Percentiles rank a stretch among this genome's conserved stretches.
Evolutionary conservation across 2,329 filamentous ascomycete genomes (phyloP).

Genomic region (Knufia petricola): DNA sequence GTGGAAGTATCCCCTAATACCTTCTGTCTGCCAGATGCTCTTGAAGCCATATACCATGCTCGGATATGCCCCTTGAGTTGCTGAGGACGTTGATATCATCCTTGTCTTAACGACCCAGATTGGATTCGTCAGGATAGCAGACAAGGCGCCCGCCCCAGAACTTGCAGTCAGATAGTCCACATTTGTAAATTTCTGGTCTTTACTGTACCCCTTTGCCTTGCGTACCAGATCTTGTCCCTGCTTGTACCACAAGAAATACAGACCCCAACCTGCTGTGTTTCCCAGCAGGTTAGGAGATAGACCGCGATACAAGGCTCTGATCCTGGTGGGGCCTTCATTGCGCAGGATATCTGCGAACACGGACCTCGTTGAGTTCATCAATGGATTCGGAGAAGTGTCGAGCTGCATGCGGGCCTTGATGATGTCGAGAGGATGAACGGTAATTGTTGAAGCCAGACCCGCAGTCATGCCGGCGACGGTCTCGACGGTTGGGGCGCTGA

Average conservation of each 20-base stretch:
- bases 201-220: slow-evolving; percentile 27
- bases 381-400: slow-evolving; percentile 40
- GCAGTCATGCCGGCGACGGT: slow-evolving; percentile 82
- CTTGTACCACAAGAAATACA: slow-evolving; percentile 75
- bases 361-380: slow-evolving; percentile 44
- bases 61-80: slow-evolving; percentile 67
- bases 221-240: slow-evolving; percentile 49
- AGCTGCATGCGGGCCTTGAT: slow-evolving; percentile 91
- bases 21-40: slow-evolving; percentile 61
- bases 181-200: slow-evolving; percentile 33
- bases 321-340: slow-evolving; percentile 47
- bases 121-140: slow-evolving; percentile 79
- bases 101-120: slow-evolving; percentile 98
- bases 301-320: slow-evolving; percentile 69
- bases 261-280: slow-evolving; percentile 80
- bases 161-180: slow-evolving; percentile 75
- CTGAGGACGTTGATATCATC: slow-evolving; percentile 78
- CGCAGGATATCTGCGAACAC: slow-evolving; percentile 43
- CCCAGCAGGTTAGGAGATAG: slow-evolving; percentile 83
- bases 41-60: slow-evolving; percentile 62
- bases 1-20: slow-evolving; percentile 72
- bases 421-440: slow-evolving; percentile 85
- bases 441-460: slow-evolving; percentile 74
- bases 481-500: slow-evolving; percentile 73
- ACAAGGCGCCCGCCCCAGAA: slow-evolving; percentile 58